phyloP scores from a whole-genome alignment of 2,329 filamentous ascomycete species.

The Sphaerostilbella broomeana region DNA sequence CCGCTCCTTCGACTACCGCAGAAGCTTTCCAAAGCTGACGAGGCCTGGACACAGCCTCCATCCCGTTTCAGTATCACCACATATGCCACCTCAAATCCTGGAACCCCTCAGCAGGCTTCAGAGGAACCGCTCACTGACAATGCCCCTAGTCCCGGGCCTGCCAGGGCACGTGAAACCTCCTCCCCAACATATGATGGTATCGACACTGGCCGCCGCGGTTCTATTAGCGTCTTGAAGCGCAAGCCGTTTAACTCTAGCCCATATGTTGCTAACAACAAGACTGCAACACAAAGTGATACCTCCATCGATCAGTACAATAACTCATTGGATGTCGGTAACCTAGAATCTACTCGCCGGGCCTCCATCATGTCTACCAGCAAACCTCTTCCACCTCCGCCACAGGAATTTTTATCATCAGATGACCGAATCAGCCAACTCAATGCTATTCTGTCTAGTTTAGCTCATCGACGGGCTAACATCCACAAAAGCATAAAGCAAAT shows the following conservation, averaged over 20 bases:
- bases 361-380: constrained; percentile 44
- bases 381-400: constrained; percentile 54
- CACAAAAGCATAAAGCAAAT: constrained; percentile 67
- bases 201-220: constrained; percentile 12
- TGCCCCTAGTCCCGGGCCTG: constrained; percentile 28
- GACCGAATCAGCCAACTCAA: constrained; percentile 63
- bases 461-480: constrained; percentile 64
- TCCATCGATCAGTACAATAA: not conserved
- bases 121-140: constrained; percentile 22
- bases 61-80: constrained; percentile 61
- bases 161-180: constrained; percentile 20
- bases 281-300: constrained; percentile 1
- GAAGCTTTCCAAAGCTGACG: constrained; percentile 18
- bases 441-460: constrained; percentile 57
- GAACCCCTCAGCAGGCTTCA: constrained; percentile 21
- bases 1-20: constrained; percentile 14
- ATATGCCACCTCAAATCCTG: constrained; percentile 43
- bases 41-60: constrained; percentile 43
- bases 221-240: not conserved
- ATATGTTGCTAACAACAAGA: not conserved
- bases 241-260: constrained; percentile 4
- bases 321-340: constrained; percentile 7
- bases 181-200: no score
- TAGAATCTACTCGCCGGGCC: constrained; percentile 16
- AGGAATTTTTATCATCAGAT: constrained; percentile 48